A percentile compares a stretch with the other conserved stretches of the same genome.
phyloP scores from a whole-genome alignment of 345 rosid genomes.

The Corchorus capsularis region DNA sequence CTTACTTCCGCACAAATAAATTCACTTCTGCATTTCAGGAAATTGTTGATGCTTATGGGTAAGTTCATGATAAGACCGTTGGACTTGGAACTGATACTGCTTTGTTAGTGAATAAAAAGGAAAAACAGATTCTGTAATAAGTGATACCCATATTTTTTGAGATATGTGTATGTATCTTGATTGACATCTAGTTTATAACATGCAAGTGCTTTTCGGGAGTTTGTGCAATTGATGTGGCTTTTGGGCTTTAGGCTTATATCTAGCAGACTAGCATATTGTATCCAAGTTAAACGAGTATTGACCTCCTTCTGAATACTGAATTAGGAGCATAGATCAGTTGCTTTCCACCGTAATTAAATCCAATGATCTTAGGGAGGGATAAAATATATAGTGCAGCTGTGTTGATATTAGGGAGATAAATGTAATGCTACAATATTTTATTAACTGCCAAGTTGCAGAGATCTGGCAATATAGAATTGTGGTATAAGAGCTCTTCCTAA shows the following conservation, averaged over 20 bases:
- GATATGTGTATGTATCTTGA: neutral
- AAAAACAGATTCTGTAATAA: neutral
- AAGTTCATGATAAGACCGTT: constrained; percentile 36
- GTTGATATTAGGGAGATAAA: neutral
- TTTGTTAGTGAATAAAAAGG: neutral
- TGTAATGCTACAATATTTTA: neutral
- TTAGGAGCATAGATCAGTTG: constrained; percentile 1
- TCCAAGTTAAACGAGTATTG: neutral
- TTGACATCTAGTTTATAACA: constrained; percentile 3
- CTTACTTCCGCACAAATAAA: constrained; percentile 88
- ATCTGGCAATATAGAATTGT: neutral
- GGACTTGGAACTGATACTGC: neutral
- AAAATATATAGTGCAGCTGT: neutral
- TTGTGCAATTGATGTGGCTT: constrained; percentile 1
- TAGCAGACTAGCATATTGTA: no score
- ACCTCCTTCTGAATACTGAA: constrained; percentile 2
- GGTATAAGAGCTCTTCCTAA: neutral
- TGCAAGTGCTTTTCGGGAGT: neutral
- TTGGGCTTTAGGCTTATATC: neutral
- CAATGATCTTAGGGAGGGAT: neutral
- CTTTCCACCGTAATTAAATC: constrained; percentile 1
- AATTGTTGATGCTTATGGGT: constrained; percentile 98
- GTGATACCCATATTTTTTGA: neutral
- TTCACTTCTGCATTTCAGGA: constrained; percentile 91
- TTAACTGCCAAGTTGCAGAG: neutral